Evolutionary conservation across 1,284 basidiomycete species (phyloP).

Genomic region (Violaceomyces palustris): DNA sequence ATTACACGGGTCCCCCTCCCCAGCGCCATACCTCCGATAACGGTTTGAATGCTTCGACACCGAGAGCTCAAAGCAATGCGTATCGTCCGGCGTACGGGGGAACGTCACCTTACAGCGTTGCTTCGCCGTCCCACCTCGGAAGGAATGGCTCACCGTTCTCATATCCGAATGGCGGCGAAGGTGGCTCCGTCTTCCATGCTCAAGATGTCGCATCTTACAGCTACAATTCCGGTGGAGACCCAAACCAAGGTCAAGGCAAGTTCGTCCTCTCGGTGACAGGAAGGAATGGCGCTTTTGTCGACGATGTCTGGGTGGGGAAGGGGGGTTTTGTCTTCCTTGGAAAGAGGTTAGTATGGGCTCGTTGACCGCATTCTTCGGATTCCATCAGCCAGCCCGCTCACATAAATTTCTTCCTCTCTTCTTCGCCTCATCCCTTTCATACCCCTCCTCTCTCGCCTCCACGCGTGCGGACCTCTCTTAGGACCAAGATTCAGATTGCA

Average conservation of each 20-base stretch:
- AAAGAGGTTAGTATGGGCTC: slow-evolving; percentile 20
- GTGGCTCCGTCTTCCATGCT: background rate
- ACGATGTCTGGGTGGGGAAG: slow-evolving; percentile 86
- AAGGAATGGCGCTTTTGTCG: slow-evolving; percentile 94
- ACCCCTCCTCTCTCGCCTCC: background rate
- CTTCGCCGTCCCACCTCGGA: slow-evolving; percentile 22
- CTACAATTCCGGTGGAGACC: slow-evolving; percentile 11
- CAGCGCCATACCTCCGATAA: too few relatives aligned
- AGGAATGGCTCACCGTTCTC: slow-evolving; percentile 15
- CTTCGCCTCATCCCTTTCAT: background rate
- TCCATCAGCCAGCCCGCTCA: background rate
- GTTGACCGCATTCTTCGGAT: background rate
- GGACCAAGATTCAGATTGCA: slow-evolving; percentile 96
- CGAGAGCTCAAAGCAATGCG: too few relatives aligned
- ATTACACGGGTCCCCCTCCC: slow-evolving; percentile 32
- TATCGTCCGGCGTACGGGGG: slow-evolving; percentile 11
- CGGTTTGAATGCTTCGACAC: too few relatives aligned
- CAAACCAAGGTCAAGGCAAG: slow-evolving; percentile 60
- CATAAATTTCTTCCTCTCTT: background rate
- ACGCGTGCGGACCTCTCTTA: too few relatives aligned
- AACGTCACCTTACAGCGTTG: slow-evolving; percentile 17
- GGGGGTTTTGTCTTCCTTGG: slow-evolving; percentile 67
- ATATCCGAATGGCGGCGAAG: slow-evolving; percentile 1
- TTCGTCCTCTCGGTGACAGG: slow-evolving; percentile 87
- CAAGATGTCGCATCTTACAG: background rate